phyloP scores from a whole-genome alignment of 1,139 yeast species.

The Blastobotrys petasosporus region DNA sequence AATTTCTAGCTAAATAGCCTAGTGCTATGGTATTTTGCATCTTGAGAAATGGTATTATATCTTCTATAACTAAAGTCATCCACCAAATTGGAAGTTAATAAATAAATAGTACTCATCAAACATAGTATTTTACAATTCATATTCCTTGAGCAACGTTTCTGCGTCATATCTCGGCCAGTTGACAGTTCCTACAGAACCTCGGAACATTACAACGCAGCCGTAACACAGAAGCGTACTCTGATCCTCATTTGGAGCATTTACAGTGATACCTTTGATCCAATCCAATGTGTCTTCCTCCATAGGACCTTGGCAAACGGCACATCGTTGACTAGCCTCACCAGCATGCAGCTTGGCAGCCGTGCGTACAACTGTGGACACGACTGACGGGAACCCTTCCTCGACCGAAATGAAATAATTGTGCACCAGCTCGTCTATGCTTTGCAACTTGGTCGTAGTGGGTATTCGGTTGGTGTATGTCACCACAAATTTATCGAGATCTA shows the following conservation, averaged over 20 bases:
- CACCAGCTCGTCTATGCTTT: constrained; percentile 77
- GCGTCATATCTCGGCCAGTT: constrained; percentile 21
- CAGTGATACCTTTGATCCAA: constrained; percentile 76
- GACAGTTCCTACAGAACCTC: constrained; percentile 19
- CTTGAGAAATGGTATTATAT: not conserved
- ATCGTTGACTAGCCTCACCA: constrained; percentile 15
- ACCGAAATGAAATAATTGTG: constrained; percentile 65
- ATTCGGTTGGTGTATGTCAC: constrained; percentile 16
- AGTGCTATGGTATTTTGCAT: not conserved
- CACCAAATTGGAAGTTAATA: too few relatives aligned
- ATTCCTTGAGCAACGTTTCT: constrained; percentile 20
- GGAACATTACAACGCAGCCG: constrained; percentile 65
- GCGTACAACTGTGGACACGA: constrained; percentile 87
- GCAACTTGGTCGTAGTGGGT: constrained; percentile 46
- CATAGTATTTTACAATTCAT: constrained; percentile 9
- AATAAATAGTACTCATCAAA: not conserved
- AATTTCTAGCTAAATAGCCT: not conserved
- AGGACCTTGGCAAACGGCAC: constrained; percentile 29
- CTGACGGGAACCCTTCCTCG: constrained; percentile 81
- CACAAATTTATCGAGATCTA: constrained; percentile 29
- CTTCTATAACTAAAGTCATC: too few relatives aligned
- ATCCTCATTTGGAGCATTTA: constrained; percentile 44
- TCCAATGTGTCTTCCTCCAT: constrained; percentile 46
- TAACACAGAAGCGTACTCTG: constrained; percentile 46
- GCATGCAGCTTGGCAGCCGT: constrained; percentile 69